These are phyloP conservation scores for Fusarium torreyae DNA, from an alignment of 2,329 filamentous ascomycete genomes.

Conservation along the genomic window DNA sequence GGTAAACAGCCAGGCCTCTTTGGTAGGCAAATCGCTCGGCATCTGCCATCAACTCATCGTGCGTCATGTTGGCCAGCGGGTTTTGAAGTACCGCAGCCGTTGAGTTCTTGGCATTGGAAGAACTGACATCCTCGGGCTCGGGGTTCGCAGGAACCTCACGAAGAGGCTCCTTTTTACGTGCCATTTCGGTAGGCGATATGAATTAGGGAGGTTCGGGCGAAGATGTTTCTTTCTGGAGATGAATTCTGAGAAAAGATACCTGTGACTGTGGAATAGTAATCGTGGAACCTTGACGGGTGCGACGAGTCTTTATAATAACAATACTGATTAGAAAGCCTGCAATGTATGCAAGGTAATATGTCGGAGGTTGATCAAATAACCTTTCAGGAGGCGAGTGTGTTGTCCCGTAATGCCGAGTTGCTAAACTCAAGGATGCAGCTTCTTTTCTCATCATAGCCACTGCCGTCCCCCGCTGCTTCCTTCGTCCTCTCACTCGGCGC, in stretches of 20 bases:
- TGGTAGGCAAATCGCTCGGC: slow-evolving; percentile 31
- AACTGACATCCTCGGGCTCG: not conserved
- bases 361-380: slow-evolving; percentile 4
- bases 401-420: not conserved
- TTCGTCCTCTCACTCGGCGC: not conserved
- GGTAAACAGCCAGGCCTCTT: slow-evolving; percentile 62
- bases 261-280: too few species aligned
- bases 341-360: not conserved
- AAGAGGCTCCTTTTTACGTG: not conserved
- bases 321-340: not conserved
- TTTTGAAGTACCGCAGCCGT: slow-evolving; percentile 39
- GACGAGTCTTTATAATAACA: not conserved
- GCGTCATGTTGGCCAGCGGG: slow-evolving; percentile 37
- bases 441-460: not conserved
- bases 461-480: too few species aligned
- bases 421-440: not conserved
- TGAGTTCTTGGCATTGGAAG: not conserved
- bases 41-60: slow-evolving; percentile 40
- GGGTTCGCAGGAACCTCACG: not conserved
- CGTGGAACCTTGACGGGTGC: not conserved
- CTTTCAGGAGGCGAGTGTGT: slow-evolving; percentile 2
- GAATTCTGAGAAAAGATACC: not conserved
- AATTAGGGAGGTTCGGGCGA: not conserved
- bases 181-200: not conserved
- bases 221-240: too few species aligned